Base-by-base conservation (phyloP, 2,329 filamentous ascomycete species). In the Alternaria sp. region DNA sequence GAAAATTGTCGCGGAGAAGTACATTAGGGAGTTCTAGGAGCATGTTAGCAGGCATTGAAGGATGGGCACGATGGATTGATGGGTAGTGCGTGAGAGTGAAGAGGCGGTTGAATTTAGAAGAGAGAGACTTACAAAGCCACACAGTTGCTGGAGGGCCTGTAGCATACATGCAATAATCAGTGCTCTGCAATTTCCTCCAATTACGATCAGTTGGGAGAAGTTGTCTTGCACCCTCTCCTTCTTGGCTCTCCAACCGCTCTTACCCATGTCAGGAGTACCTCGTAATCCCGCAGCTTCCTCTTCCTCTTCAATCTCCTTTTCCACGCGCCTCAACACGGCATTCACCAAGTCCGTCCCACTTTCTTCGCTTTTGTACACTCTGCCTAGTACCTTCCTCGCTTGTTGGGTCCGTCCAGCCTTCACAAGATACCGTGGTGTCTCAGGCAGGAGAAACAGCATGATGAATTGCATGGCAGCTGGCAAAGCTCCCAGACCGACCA, bases 351-450 rank as follows among this genome's bases (percentile, higher is more conserved):
- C 78, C 17, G 70, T 60, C 17, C 66, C 58, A 4, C 58, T 66
- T 11, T 65, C 62, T 6, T 51, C 58, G 3, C 65, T 68, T 4
- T 87, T 86, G 58, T 90, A 89, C 2, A 93, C 86, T 60, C 83
- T 86, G 31, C 44, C 59, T 21, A 97, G 80, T 2, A 97, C 87
- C 4, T 68, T 70, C 61, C 84, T 84, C 4, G 93, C 94, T 60
- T 85, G 84, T 60, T 85, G 84, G 4, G 80, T 80, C 3, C 83
- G 82, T 46, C 83, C 81, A 1, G 84, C 86, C 73, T 88, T 89
- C 21, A 96, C 88, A 23, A 97, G 83, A 90, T 92, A 97, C 24
- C 94, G 84, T 33, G 94, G 94, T 11, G 91, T 96, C 78, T 98
- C 94, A 0, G 93, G 93, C 85, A 97, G 89, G 51, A 87, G 81